Evolutionary conservation across 495 filamentous ascomycete species (phyloP).

Genomic region (Chaetomidium leptoderma): DNA sequence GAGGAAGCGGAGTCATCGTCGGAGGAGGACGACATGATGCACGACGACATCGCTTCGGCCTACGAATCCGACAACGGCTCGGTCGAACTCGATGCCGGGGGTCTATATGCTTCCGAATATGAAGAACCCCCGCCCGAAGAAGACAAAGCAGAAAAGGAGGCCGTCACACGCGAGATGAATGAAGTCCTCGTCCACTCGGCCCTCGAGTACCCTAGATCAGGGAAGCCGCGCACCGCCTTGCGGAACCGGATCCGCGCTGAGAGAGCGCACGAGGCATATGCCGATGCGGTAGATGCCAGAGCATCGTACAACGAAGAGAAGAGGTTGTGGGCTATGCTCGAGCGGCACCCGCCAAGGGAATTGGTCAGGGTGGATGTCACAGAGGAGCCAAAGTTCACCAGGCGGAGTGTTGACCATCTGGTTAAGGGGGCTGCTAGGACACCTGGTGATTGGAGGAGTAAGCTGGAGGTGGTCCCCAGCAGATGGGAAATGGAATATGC

Average conservation of each 20-base stretch:
- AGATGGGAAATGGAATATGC: conserved; percentile 23
- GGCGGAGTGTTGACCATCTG: conserved; percentile 17
- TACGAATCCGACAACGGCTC: conserved; percentile 6
- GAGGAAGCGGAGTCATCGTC: conserved; percentile 24
- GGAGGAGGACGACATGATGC: conserved; percentile 22
- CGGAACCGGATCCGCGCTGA: conserved; percentile 31
- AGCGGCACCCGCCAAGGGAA: conserved; percentile 54
- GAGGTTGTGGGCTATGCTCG: conserved; percentile 51
- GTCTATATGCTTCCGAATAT: conserved; percentile 10
- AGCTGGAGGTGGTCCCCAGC: conserved; percentile 14
- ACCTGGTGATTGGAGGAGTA: conserved; percentile 15
- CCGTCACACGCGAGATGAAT: conserved; percentile 20
- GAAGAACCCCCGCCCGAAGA: conserved; percentile 23
- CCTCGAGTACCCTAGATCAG: conserved; percentile 18
- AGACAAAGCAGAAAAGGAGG: conserved; percentile 26
- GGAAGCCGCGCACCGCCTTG: conserved; percentile 19
- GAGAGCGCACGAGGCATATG: conserved; percentile 46
- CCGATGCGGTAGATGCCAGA: conserved; percentile 51
- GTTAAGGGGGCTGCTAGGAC: conserved; percentile 49
- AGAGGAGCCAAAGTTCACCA: conserved; percentile 3
- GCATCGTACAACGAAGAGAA: conserved; percentile 53
- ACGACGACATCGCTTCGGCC: conserved; percentile 14
- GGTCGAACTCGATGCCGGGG: not conserved
- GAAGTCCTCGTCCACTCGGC: conserved; percentile 33
- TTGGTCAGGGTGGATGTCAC: conserved; percentile 39